These are phyloP conservation scores for Corymbia calophylla DNA, from an alignment of 441 rosid genomes.

Conservation along the genomic window DNA sequence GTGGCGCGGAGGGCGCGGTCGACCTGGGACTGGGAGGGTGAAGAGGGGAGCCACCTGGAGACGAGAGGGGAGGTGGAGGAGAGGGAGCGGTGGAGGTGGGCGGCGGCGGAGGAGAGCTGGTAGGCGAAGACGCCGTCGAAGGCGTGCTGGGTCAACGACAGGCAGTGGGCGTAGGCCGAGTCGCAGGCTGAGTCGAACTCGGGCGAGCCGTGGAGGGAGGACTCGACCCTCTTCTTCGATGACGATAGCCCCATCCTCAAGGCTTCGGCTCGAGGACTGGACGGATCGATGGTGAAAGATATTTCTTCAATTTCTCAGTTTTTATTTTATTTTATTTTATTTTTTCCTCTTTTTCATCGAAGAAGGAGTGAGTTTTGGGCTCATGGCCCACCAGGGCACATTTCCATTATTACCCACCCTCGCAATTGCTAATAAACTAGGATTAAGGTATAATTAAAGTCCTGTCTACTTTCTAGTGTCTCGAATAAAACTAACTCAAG, in stretches of 20 bases:
- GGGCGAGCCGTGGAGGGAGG: constrained; percentile 30
- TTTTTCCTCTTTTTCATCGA: background rate
- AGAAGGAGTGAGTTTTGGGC: background rate
- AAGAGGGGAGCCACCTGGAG: constrained; percentile 54
- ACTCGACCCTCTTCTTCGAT: constrained; percentile 42
- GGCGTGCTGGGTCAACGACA: constrained; percentile 61
- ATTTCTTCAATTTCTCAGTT: background rate
- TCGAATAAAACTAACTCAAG: too few species aligned
- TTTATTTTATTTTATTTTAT: background rate
- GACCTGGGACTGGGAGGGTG: constrained; percentile 60
- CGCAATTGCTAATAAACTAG: background rate
- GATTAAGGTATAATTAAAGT: background rate
- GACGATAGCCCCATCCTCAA: constrained; percentile 44
- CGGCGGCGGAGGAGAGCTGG: constrained; percentile 69
- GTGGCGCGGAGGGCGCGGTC: constrained; percentile 58
- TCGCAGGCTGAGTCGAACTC: constrained; percentile 60
- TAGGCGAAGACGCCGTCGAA: constrained; percentile 68
- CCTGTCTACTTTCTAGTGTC: background rate
- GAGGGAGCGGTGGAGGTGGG: constrained; percentile 47
- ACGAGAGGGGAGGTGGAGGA: constrained; percentile 31
- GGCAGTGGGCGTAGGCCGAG: constrained; percentile 56
- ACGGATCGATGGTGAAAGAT: background rate
- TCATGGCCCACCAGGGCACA: background rate
- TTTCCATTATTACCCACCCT: background rate
- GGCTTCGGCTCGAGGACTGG: background rate